Evolutionary conservation across 768 basidiomycete genomes (phyloP).

Genomic region (Sporobolomyces roseus): DNA sequence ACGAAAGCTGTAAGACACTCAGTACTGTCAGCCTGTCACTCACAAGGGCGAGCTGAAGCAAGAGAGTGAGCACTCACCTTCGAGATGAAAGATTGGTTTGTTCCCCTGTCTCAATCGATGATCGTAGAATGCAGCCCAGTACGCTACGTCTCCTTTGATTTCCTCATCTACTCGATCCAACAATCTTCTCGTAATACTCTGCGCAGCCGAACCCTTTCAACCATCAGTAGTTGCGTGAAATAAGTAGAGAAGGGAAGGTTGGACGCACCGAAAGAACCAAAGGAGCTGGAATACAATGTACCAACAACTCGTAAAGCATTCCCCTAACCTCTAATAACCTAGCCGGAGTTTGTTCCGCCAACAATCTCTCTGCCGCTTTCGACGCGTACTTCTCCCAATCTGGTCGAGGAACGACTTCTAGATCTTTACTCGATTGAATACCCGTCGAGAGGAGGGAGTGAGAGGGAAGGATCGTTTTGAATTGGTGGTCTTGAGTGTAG

Average conservation of each 20-base stretch:
- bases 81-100: constrained; percentile 93
- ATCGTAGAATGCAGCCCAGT: constrained; percentile 98
- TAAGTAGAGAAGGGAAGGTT: constrained; percentile 3
- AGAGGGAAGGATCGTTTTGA: constrained; percentile 28
- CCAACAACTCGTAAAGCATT: constrained; percentile 90
- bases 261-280: constrained; percentile 75
- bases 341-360: constrained; percentile 81
- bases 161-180: constrained; percentile 83
- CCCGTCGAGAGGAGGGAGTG: constrained; percentile 38
- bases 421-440: constrained; percentile 26
- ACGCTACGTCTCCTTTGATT: constrained; percentile 87
- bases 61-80: constrained; percentile 48
- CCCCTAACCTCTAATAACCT: constrained; percentile 85
- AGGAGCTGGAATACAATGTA: constrained; percentile 93
- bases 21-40: no score
- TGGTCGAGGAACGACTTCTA: constrained; percentile 62
- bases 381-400: constrained; percentile 98
- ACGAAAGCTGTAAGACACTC: constrained; percentile 88
- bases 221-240: not conserved
- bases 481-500: constrained; percentile 71
- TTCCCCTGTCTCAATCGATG: constrained; percentile 89
- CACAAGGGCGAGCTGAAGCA: no score
- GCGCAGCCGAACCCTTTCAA: not conserved
- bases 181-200: constrained; percentile 88
- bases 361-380: constrained; percentile 83